Evolutionary conservation across 1,284 basidiomycete genomes (phyloP).

Genomic region (Ceratobasidium sp.): DNA sequence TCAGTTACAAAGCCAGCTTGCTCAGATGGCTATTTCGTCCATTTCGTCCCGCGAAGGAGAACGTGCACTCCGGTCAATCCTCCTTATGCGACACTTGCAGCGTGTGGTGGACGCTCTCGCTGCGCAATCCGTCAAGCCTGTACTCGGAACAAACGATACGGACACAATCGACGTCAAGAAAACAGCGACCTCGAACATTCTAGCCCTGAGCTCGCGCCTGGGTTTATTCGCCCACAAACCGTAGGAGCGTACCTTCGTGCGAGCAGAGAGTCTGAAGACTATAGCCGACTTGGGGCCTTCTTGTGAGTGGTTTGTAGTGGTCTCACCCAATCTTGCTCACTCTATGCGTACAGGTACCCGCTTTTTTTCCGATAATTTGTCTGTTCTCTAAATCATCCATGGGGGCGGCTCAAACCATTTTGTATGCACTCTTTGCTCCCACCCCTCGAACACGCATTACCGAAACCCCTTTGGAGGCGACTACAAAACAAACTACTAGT

Average conservation of each 20-base stretch:
- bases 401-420: constrained; percentile 71
- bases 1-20: constrained; percentile 20
- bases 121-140: constrained; percentile 69
- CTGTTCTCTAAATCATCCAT: constrained; percentile 73
- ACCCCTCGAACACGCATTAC: constrained; percentile 69
- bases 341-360: constrained; percentile 57
- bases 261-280: constrained; percentile 59
- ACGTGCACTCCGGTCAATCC: constrained; percentile 72
- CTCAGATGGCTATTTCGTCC: constrained; percentile 53
- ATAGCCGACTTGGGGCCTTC: constrained; percentile 37
- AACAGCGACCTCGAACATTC: constrained; percentile 75
- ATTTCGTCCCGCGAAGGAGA: constrained; percentile 73
- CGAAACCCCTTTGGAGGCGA: constrained; percentile 33
- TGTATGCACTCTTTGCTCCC: constrained; percentile 83
- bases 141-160: constrained; percentile 23
- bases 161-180: constrained; percentile 57
- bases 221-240: constrained; percentile 76
- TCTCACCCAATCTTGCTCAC: neutral
- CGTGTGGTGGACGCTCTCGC: constrained; percentile 79
- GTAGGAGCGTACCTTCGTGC: constrained; percentile 70
- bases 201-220: constrained; percentile 77
- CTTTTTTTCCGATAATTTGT: constrained; percentile 71
- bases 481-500: constrained; percentile 39
- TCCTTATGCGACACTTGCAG: constrained; percentile 80
- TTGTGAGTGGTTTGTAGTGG: constrained; percentile 44